Conservation (phyloP, 2,329 filamentous ascomycete genomes). For the Talaromyces atroroseus region DNA sequence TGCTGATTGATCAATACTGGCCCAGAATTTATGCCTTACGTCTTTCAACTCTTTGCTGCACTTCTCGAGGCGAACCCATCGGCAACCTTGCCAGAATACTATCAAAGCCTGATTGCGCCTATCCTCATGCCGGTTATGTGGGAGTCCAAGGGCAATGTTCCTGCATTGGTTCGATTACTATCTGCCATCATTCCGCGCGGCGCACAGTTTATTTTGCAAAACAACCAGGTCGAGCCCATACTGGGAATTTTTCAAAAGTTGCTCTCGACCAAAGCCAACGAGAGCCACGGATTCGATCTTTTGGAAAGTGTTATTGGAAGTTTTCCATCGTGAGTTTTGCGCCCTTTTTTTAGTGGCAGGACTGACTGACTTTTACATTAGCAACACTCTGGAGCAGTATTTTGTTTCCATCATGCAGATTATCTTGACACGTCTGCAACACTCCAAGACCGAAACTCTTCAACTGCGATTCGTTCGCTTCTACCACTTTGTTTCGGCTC, state of each 20-base stretch:
- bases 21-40: constrained; percentile 92
- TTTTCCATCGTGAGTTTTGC: constrained; percentile 64
- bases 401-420: constrained; percentile 75
- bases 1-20: constrained; percentile 36
- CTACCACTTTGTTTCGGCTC: constrained; percentile 84
- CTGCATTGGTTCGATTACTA: constrained; percentile 79
- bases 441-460: constrained; percentile 75
- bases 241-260: constrained; percentile 96
- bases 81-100: constrained; percentile 72
- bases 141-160: constrained; percentile 90
- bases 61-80: constrained; percentile 80
- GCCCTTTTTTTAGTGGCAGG: too few species aligned
- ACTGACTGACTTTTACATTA: constrained; percentile 28
- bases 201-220: constrained; percentile 63
- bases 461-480: constrained; percentile 85
- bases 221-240: constrained; percentile 78
- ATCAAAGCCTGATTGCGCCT: constrained; percentile 70
- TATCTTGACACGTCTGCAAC: constrained; percentile 67
- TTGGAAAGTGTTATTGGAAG: constrained; percentile 72
- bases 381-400: constrained; percentile 64
- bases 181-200: constrained; percentile 77
- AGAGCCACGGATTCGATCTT: constrained; percentile 82
- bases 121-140: constrained; percentile 78
- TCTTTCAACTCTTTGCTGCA: constrained; percentile 91
- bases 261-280: constrained; percentile 73